Base-by-base conservation (phyloP, 2,329 filamentous ascomycete genomes). In the Beauveria rudraprayagi region DNA sequence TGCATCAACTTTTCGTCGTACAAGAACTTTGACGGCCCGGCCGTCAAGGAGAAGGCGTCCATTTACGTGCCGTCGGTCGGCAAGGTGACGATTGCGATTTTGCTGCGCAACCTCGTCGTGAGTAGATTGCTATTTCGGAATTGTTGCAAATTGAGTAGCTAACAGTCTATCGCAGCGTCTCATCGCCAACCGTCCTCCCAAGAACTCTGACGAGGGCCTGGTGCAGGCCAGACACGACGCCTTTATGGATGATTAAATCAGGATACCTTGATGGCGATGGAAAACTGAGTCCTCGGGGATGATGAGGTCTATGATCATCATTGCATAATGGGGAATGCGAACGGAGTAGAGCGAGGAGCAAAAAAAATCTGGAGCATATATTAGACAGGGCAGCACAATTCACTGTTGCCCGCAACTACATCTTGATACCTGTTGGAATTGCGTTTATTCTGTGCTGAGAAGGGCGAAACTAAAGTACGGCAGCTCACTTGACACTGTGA, bases 1-100 rank as follows among this genome's bases (percentile, higher is more conserved):
- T 99, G 94, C 80, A 92, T 99, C 78, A 99, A 99, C 77, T 97
- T 99, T 74, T 95, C 92, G 8, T 96, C 91, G 56, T 91, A 90
- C 75, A 91, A 92, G 79, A 97, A 99, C 77, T 97, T 97, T 75
- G 87, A 88, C 63, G 82, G 82, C 1, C 86, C 89, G 0, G 89
- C 90, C 53, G 86, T 97, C 66, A 97, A 96, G 77, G 90, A 97
- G 73, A 96, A 92, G 78, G 94, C 94, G 2, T 92, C 91, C 5
- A 96, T 99, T 69, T 99, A 97, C 69, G 92, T 97, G 19, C 94
- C 94, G 1, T 94, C 93, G 0, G 95, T 97, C 66, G 94, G 94
- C 68, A 99, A 97, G 79, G 93, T 97, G 53, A 99, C 94, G 0
- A 97, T 97, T 72, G 90, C 93, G 17, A 87, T 97, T 40, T 77